Base-by-base conservation (phyloP, 2,329 filamentous ascomycete species). In the Aplosporella prunicola region DNA sequence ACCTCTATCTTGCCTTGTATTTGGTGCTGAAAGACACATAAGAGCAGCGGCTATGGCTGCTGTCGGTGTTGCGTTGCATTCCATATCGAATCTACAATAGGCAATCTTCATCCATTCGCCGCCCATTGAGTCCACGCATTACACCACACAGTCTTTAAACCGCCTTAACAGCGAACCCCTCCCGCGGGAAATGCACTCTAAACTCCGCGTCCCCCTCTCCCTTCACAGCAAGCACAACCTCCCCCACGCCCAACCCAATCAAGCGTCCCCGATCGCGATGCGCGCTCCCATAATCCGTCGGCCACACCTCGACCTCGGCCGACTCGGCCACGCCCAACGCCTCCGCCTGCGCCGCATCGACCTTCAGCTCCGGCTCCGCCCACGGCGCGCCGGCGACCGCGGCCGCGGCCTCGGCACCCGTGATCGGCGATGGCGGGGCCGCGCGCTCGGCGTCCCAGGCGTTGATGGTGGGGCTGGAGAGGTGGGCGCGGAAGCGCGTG, bases 301-400 rank as follows among this genome's bases (percentile, higher is more conserved):
- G 48, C 28, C 45, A 55, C 3, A 57, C 41, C 24, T 68, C 61
- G 4, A 85, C 72, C 27, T 53, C 43, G 17, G 71, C 62, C 1
- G 78, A 79, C 42, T 58, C 64, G 32, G 58, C 56, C 43, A 84
- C 50, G 0, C 65, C 63, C 30, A 70, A 55, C 2, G 70, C 68
- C 52, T 82, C 76, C 4, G 46, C 26, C 5, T 20, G 11, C 10
- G 11, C 45, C 9, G 44, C 52, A 42, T 76, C 69, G 2, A 78
- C 63, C 0, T 38, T 47, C 7, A 51, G 55, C 23, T 64, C 61
- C 5, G 45, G 39, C 43, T 76, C 71, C 23, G 60, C 62, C 48
- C 68, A 73, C 4, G 20, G 18, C 7, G 69, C 61, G 5, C 46
- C 48, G 4, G 62, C 50, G 26, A 82, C 66, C 16, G 60, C 47